Evolutionary conservation across 495 filamentous ascomycete genomes (phyloP), one percentile per base, ranked within the genome.

Genomic region (Niebla homalea): DNA sequence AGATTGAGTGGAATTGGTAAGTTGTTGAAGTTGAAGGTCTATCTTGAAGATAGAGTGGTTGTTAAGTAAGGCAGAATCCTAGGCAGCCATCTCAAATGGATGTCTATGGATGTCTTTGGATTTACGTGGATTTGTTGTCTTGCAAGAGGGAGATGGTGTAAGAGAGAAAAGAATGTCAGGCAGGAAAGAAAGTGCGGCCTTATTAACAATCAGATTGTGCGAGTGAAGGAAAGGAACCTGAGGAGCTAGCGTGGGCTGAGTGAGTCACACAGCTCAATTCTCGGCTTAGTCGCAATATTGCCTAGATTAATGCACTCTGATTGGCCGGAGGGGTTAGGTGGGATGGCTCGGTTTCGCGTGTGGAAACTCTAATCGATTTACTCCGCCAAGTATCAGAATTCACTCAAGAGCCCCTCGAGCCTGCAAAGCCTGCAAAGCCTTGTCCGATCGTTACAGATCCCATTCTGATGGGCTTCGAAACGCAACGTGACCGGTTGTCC

Each of bases 71-170:
- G 4, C 26, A 22, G 47, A n/a, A 51, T 55, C 59, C 56, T 36
- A 43, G 56, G 26, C 58, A 61, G 29, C 58, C 58, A 61, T 61
- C 26, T 52, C 41, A 52, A 32, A 61, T 58, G 58, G 58, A 38
- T 58, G 56, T 55, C 56, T 51, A 38, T 43, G 15, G 37, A 19
- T 43, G 16, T 36, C 16, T 37, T n/a, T 10, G 16, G 36, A 37
- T 37, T 37, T 16, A 18, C 20, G 18, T 47, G 4, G 42, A 48
- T 53, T 26, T 50, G 21, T 32, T 40, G 50, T 47, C 41, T 38
- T 38, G 39, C 26, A 36, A 37, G 35, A 16, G 35, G n/a, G 37
- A 59, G 42, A 48, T 36, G 16, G 19, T 19, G 25, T 21, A 46
- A 37, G 26, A 39, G 48, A 47, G 43, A 35, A 42, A 48, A 19